phyloP scores from a whole-genome alignment of 257 asterid species.

The Solanum peruvianum region DNA sequence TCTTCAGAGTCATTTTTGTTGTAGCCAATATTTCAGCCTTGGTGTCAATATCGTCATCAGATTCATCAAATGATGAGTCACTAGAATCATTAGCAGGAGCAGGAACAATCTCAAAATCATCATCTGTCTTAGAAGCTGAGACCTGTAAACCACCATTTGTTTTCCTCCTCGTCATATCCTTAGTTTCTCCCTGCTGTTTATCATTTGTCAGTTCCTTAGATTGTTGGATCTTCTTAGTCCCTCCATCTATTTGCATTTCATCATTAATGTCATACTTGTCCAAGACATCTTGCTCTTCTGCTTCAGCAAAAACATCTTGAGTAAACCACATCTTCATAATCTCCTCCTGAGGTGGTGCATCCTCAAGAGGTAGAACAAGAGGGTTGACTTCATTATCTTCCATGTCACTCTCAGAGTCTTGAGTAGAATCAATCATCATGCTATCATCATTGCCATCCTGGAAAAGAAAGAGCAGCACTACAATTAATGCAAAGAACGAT shows the following conservation, averaged over 20 bases:
- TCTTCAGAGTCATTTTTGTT: constrained; percentile 66
- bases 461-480: neutral
- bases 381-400: constrained; percentile 58
- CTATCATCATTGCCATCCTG: constrained; percentile 42
- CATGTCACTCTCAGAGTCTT: constrained; percentile 55
- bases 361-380: constrained; percentile 66
- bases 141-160: neutral
- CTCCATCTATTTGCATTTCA: constrained; percentile 41
- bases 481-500: neutral
- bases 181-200: constrained; percentile 12
- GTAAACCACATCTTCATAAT: constrained; percentile 75
- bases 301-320: constrained; percentile 77
- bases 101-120: constrained; percentile 74
- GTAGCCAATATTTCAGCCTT: constrained; percentile 78
- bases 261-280: constrained; percentile 58
- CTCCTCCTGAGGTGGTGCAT: constrained; percentile 64
- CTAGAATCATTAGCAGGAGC: constrained; percentile 76
- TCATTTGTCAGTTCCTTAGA: constrained; percentile 8
- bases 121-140: constrained; percentile 17
- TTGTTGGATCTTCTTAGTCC: neutral
- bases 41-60: constrained; percentile 31
- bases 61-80: constrained; percentile 36
- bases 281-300: constrained; percentile 33
- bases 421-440: constrained; percentile 32
- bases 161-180: constrained; percentile 2